Base-by-base conservation (phyloP, 106 monocot genomes). In the Apostasia shenzhenica region DNA sequence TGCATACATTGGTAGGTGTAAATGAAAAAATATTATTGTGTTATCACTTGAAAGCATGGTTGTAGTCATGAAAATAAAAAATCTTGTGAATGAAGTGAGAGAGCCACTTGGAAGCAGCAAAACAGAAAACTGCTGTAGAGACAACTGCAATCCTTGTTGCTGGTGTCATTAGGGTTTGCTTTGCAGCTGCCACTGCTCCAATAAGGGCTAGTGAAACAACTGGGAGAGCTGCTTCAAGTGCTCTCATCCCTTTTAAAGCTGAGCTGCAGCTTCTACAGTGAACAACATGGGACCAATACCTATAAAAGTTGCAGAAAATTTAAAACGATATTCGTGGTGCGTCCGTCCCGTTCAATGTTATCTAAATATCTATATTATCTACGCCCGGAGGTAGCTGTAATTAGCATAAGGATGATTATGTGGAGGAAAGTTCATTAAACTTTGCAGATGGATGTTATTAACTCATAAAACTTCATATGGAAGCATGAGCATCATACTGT, bases 31-130 rank as follows among this genome's bases (percentile, higher is more conserved):
- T 50, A 50, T 50, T 50, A 8, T 1, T 45, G 44, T 11, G 12
- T 13, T 13, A 60, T 88, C 76, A 94, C 68, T 39, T 74, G 59
- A 91, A 80, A 70, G 95, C 91, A 75, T 95, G 95, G 66, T 84
- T 77, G 57, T 95, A 95, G 57, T 95, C 95, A 76, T 95, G 95
- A 72, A 77, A 95, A 60, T 95, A 91, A 69, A 95, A 95, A 59
- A 52, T 92, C 66, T 86, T 95, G 64, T 86, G 72, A 66, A 92
- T 84, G 80, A 89, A 95, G 47, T 81, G 77, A 63, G 88, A 84
- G 2, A 95, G 73, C 92, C 95, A 95, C 59, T 69, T 81, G 3
- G 95, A 95, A 13, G 77, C 78, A 2, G 79, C 26, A 67, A 92
- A 86, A 47, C 81, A 95, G n/a, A 86, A 11, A 5, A 92, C 67